Evolutionary conservation across 192 early-diverging fungal species (phyloP).

Genomic region (Backusella parvicylindrica): DNA sequence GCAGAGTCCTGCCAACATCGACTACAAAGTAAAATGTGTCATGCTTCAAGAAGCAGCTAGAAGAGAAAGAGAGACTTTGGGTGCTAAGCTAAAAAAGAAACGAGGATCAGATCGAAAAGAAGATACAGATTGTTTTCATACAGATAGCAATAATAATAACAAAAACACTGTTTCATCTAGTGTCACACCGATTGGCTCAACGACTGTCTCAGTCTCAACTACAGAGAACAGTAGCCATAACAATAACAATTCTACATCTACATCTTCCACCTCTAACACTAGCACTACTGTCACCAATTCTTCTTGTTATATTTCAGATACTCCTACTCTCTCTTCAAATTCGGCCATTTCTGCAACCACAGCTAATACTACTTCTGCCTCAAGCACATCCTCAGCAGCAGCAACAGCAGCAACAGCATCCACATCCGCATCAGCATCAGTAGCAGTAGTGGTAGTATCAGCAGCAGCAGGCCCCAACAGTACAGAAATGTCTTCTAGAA

Average conservation of each 20-base stretch:
- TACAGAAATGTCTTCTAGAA: slow-evolving; percentile 3
- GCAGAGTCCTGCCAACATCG: slow-evolving; percentile 44
- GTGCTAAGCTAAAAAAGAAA: slow-evolving; percentile 25
- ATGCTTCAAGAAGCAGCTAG: slow-evolving; percentile 40
- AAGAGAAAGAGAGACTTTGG: slow-evolving; percentile 27
- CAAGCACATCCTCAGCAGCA: not conserved
- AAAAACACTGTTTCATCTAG: not conserved
- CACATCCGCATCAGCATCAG: not conserved
- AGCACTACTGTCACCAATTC: not conserved
- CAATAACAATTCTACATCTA: not conserved
- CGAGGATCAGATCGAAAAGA: slow-evolving; percentile 5
- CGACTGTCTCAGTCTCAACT: not conserved
- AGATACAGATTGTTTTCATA: not conserved
- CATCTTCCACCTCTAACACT: not conserved
- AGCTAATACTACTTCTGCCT: not conserved
- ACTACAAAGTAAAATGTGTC: slow-evolving; percentile 40
- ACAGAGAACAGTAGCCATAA: not conserved
- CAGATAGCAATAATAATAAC: not conserved
- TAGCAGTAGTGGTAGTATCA: not conserved
- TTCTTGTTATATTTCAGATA: not conserved
- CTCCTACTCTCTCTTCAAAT: not conserved
- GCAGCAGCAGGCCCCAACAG: not conserved
- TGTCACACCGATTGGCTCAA: not conserved
- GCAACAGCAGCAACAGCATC: not conserved
- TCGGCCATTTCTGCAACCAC: not conserved